Evolutionary conservation across 2,329 filamentous ascomycete genomes (phyloP), one percentile per base, ranked within the genome.

Genomic region (Dactylellina leptospora): DNA sequence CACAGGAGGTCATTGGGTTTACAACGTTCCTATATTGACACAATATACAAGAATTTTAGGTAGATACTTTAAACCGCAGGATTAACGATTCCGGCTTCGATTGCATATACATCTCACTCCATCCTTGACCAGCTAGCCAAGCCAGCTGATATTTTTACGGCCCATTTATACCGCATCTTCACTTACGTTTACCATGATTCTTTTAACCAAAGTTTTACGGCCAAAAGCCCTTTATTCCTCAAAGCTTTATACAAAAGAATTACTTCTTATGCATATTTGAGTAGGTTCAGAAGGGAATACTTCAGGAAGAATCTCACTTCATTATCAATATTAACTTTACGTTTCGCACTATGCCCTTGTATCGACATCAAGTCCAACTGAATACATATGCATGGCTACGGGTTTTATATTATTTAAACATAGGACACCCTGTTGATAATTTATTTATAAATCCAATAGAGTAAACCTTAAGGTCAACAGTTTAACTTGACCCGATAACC

Each of bases 31-130:
- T 47, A 59, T 59, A 59, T 47, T 59, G 47, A 59, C 48, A 59
- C 40, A 59, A 59, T 59, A 47, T 59, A 59, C 47, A 47, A 47
- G 48, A 59, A 42, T 48, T 38, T 59, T 59, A 59, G 55, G 55
- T 59, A 59, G 55, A 59, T 59, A 59, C 55, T 59, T 59, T 59
- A 59, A 59, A 47, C 8, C 55, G 47, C 27, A 59, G 55, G 40
- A 59, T 59, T 58, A 58, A 18, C 44, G 45, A 44, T 58, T 33
- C 51, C 51, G 51, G 51, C 51, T 55, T 55, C 51, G 27, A 23
- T 51, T 51, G 47, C 47, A 51, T 33, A 51, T 27, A 51, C 47
- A 51, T 23, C 47, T 51, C 47, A 51, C 47, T n/a, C n/a, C n/a
- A n/a, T n/a, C n/a, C n/a, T n/a, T n/a, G n/a, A n/a, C n/a, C n/a